Evolutionary conservation across 169 alveolate species (phyloP), one percentile per base, ranked within the genome.

Genomic region (Plasmodium billcollinsi): DNA sequence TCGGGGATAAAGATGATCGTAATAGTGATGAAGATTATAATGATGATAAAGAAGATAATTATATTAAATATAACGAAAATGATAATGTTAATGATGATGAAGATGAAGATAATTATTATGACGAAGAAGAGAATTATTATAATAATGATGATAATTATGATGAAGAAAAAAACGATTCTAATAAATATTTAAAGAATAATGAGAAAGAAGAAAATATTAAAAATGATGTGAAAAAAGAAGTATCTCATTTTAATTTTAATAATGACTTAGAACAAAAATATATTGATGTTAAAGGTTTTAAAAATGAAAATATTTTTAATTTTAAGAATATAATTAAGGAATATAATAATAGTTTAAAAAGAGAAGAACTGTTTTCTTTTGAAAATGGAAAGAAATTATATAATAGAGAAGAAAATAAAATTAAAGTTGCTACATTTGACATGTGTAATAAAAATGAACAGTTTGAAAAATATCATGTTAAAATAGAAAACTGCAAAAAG

Each of bases 401-500:
- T 62, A 21, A 43, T 61, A 47, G 24, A 33, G 65, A 74, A 62
- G 74, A 71, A n/a, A 70, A 70, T 50, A 70, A 43, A 49, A 20
- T 26, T 43, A 56, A 6, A 5, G 24, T 49, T 39, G 14, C 76
- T n/a, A 14, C 59, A 39, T 15, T 33, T 43, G 21, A 70, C 50
- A 29, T 15, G 14, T 21, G 12, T 5, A 83, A 18, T 24, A 52
- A 58, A 18, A 43, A 73, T 59, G 56, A 62, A 58, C n/a, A 20
- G 43, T 52, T 54, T 43, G 65, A 61, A 20, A 83, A 73, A 47
- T 62, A 83, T 70, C 86, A 70, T 54, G 50, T 24, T 50, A 69
- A 54, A 54, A 11, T 71, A 12, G 14, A n/a, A 59, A 58, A 49
- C 9, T 39, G 29, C 18, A 20, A 62, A 20, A 59, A 18, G 56